These are phyloP conservation scores for Stevia rebaudiana DNA, from an alignment of 140 eudicot genomes.

Conservation along the genomic window DNA sequence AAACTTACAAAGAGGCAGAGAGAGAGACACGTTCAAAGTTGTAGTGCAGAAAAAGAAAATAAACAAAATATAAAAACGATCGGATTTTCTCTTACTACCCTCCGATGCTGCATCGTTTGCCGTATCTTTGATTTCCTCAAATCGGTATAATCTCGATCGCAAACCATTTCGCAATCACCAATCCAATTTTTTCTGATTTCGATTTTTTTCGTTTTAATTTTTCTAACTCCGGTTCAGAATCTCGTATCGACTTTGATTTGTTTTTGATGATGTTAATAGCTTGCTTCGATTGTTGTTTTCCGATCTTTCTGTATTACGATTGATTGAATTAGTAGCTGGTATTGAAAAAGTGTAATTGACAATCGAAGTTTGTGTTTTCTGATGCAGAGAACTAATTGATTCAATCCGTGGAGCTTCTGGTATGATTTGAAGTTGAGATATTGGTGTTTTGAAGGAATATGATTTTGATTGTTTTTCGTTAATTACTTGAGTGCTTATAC, in stretches of 20 bases:
- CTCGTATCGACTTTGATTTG: conserved; percentile 6
- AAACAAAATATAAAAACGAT: conserved; percentile 6
- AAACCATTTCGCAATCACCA: not conserved
- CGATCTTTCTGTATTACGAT: not conserved
- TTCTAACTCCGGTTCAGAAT: conserved; percentile 4
- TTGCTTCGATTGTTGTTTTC: conserved; percentile 6
- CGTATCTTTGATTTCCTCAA: conserved; percentile 22
- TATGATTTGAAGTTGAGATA: conserved; percentile 24
- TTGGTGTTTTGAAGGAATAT: not conserved
- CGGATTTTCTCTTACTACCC: conserved; percentile 22
- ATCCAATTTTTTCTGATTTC: not conserved
- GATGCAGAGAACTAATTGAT: conserved; percentile 28
- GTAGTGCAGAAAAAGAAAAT: conserved; percentile 9
- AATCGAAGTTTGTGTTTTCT: conserved; percentile 3
- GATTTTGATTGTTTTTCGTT: not conserved
- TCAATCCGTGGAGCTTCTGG: conserved; percentile 22
- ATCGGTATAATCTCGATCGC: conserved; percentile 25
- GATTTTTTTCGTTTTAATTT: not conserved
- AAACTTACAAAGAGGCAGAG: conserved; percentile 22
- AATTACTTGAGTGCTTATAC: not conserved
- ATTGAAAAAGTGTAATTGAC: conserved; percentile 13
- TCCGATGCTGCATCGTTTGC: conserved; percentile 26
- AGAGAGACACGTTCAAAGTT: conserved; percentile 29
- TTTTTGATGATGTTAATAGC: conserved; percentile 5
- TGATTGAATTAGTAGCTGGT: conserved; percentile 2